Evolutionary conservation across 805 yeast genomes (phyloP), one percentile per base, ranked within the genome.

Genomic region (Metschnikowia henanensis): DNA sequence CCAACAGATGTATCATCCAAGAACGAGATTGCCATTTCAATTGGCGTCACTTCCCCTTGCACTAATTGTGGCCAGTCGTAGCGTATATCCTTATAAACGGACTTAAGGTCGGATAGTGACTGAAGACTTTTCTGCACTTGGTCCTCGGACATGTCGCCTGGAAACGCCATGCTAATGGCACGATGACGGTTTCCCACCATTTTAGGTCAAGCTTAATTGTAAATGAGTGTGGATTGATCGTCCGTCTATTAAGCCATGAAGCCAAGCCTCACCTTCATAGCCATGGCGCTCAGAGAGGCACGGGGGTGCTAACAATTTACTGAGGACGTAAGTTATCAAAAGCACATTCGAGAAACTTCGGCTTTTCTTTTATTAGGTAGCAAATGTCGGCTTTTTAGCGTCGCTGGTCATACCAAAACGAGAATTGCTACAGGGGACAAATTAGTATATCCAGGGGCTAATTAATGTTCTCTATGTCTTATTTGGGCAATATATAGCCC

Each of bases 1-100:
- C 98, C 98, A n/a, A 90, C 94, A 0, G 96, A 86, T 2, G 95
- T 81, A 55, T 83, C 84, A 62, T 92, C 97, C 56, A 90, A 69
- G 45, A 94, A 70, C 1, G 91, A 81, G 30, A 92, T 70, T 0
- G 97, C 97, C 40, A 84, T 70, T 54, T 89, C 97, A 35, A 94
- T 73, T 1, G 96, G 95, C 59, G 89, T 90, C 42, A 88, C 53
- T 18, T 57, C 80, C 38, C 79, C 75, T 13, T 58, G 62, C 17
- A 56, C 58, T 10, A 70, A 50, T 40, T 68, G 73, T 5, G 74
- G 73, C 76, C 76, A 72, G 43, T 72, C 76, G 48, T 69, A 70
- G 39, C 61, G 59, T 22, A 70, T 52, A n/a, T 63, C 61, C 44
- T 66, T 66, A 47, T 62, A 59, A 6, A 65, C 58, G 34, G 66